A percentile compares a stretch with the other conserved stretches of the same genome.
Evolutionary conservation across 2,329 filamentous ascomycete genomes (phyloP).

Genomic region (Fusarium palustre): DNA sequence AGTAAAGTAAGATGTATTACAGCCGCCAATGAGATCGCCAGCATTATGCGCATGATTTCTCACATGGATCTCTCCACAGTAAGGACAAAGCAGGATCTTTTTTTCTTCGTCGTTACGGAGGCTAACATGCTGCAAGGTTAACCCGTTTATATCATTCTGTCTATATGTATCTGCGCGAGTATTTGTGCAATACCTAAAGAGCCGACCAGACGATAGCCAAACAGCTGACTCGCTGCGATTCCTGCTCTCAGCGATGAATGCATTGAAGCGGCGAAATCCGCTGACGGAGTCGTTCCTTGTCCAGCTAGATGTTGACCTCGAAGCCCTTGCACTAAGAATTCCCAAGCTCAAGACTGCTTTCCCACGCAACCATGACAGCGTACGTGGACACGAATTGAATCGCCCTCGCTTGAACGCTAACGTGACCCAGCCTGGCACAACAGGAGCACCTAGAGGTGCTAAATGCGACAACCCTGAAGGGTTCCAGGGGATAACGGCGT

Average conservation of each 20-base stretch:
- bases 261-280: constrained; percentile 86
- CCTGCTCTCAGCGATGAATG: constrained; percentile 89
- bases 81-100: constrained; percentile 53
- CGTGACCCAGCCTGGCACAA: constrained; percentile 46
- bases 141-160: constrained; percentile 94
- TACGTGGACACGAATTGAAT: constrained; percentile 51
- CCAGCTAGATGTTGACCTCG: constrained; percentile 91
- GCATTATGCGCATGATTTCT: constrained; percentile 94
- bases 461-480: constrained; percentile 53
- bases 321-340: constrained; percentile 74
- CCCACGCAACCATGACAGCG: constrained; percentile 63
- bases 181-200: constrained; percentile 97
- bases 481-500: constrained; percentile 58
- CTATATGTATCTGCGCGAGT: constrained; percentile 95
- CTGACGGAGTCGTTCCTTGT: constrained; percentile 95
- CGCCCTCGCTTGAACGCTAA: constrained; percentile 37
- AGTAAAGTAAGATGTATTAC: constrained; percentile 94
- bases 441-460: constrained; percentile 34
- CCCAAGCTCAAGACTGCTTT: constrained; percentile 68
- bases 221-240: constrained; percentile 88
- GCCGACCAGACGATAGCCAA: constrained; percentile 84
- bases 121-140: constrained; percentile 72
- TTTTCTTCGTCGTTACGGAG: neutral
- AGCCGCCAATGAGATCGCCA: constrained; percentile 92
- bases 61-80: constrained; percentile 87